These are phyloP conservation scores for Skeletonema potamos DNA, from an alignment of 108 stramenopile species.

Conservation along the genomic window DNA sequence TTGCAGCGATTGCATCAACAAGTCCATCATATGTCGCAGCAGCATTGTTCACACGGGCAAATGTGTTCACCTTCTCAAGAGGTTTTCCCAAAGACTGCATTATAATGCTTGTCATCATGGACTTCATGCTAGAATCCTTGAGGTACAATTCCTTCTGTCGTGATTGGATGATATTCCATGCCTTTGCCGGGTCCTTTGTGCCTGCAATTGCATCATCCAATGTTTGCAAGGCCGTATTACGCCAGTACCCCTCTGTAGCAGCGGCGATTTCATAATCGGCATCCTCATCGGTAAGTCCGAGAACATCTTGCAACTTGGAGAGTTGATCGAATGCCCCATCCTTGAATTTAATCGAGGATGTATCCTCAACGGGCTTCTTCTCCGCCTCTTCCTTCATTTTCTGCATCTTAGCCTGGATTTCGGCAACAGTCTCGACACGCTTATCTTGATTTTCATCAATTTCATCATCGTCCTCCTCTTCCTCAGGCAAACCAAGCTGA, in stretches of 20 bases:
- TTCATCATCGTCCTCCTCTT: conserved; percentile 37
- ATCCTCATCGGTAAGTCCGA: conserved; percentile 66
- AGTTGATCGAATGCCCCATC: conserved; percentile 66
- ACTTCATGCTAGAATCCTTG: conserved; percentile 51
- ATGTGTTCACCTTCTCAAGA: conserved; percentile 66
- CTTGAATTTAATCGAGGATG: conserved; percentile 54
- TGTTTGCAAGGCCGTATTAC: conserved; percentile 60
- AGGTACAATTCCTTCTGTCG: conserved; percentile 74
- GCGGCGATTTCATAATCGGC: conserved; percentile 62
- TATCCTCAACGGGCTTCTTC: conserved; percentile 31
- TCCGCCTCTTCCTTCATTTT: conserved; percentile 26
- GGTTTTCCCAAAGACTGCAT: conserved; percentile 78
- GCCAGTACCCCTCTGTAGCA: conserved; percentile 66
- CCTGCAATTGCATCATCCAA: conserved; percentile 58
- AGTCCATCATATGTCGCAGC: conserved; percentile 72
- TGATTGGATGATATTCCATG: conserved; percentile 66
- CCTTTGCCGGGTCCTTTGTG: conserved; percentile 52
- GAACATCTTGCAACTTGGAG: conserved; percentile 63
- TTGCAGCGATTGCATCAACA: conserved; percentile 71
- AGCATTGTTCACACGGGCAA: conserved; percentile 80
- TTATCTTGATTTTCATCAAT: conserved; percentile 27
- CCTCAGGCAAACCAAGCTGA: conserved; percentile 59
- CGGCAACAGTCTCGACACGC: conserved; percentile 22
- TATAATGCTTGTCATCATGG: conserved; percentile 66
- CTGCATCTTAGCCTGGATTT: conserved; percentile 18